These are phyloP conservation scores for Arabidopsis hybrid DNA, from an alignment of 441 rosid genomes.

Conservation along the genomic window DNA sequence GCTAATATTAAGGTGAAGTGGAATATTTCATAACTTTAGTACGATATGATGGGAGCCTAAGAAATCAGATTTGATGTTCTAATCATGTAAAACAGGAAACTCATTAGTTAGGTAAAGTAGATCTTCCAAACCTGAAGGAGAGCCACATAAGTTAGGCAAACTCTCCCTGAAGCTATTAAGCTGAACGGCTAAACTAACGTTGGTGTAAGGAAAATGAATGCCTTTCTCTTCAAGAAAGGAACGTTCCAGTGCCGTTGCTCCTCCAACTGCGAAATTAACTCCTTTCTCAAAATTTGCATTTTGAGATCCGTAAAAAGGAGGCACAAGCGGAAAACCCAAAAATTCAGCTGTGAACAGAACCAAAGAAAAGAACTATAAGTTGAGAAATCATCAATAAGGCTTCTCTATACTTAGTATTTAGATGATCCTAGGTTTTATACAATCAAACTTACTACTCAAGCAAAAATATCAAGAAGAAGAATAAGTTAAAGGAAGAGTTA, in stretches of 20 bases:
- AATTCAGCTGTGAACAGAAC: slow-evolving; percentile 25
- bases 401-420: background rate
- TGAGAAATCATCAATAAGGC: background rate
- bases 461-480: background rate
- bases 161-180: slow-evolving; percentile 46
- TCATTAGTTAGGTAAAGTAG: background rate
- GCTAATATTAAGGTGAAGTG: too few species aligned
- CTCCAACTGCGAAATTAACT: slow-evolving; percentile 59
- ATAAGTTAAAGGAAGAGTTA: background rate
- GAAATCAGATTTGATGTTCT: background rate
- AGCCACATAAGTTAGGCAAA: slow-evolving; percentile 47
- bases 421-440: background rate
- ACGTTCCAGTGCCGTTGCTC: slow-evolving; percentile 55
- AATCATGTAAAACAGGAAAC: background rate
- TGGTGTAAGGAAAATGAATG: slow-evolving; percentile 27
- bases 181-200: slow-evolving; percentile 50
- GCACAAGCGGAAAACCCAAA: slow-evolving; percentile 51
- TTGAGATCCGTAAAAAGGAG: slow-evolving; percentile 45
- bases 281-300: slow-evolving; percentile 41
- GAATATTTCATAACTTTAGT: too few species aligned
- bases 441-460: background rate
- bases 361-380: background rate
- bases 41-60: background rate
- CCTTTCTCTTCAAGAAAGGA: slow-evolving; percentile 46
- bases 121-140: slow-evolving; percentile 39